Base-by-base conservation (phyloP, 2,329 filamentous ascomycete species). In the Nothophaeocryptopus gaeumannii region DNA sequence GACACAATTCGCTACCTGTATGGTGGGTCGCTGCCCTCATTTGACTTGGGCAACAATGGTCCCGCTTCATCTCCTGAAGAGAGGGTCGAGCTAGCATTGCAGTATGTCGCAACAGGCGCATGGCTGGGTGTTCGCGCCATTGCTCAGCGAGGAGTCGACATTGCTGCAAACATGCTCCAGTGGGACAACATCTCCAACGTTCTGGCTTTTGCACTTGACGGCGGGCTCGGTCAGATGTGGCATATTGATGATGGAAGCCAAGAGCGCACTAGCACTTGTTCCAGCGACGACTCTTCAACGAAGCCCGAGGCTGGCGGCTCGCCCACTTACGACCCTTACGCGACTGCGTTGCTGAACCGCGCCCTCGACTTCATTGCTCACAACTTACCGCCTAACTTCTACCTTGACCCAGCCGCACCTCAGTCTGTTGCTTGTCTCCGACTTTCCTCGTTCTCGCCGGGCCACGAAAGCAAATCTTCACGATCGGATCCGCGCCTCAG, bases 171-270 rank as follows among this genome's bases (percentile, higher is more conserved):
- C 45, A 72, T 82, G 4, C 62, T 88, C 36, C 75, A 74, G 52
- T 87, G 83, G 83, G 74, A 81, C 45, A 86, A 80, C 0, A 58
- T 87, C 11, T 81, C 85, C 58, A 73, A 72, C 13, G 80, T 76
- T 2, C 66, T 89, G 10, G 76, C 76, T n/a, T 85, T 85, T 63
- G 76, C 76, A 1, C 66, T 85, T 13, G 70, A 74, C 26, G 73
- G 73, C 36, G 72, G 74, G 11, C 62, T 76, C 16, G 63, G 68
- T 48, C 53, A 60, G 9, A 61, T 66, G 34, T 74, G 70, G 68
- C 63, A 52, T 14, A 52, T 60, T 41, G 59, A 65, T 15, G 60
- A 63, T 45, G 62, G 59, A 42, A 62, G 54, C 46, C 63, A 65
- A 32, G 63, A 63, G 44, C 47, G 57, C 67, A 8, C 65, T 70